Percentiles rank a stretch among this genome's conserved stretches.
Evolutionary conservation across 1,284 basidiomycete species (phyloP).

Genomic region (Golubevia pallescens): DNA sequence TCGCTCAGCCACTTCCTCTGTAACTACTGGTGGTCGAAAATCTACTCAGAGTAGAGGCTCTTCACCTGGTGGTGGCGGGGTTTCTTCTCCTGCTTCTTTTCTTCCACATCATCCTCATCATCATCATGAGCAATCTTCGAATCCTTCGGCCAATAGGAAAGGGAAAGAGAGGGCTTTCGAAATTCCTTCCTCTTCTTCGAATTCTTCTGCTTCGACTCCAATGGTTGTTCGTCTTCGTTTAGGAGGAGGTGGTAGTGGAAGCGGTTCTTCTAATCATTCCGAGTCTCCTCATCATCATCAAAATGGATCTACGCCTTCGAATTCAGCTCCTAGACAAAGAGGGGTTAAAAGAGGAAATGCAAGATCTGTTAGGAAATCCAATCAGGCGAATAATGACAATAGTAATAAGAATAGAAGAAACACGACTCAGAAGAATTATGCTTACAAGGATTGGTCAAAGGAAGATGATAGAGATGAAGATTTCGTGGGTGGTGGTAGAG

Average conservation of each 20-base stretch:
- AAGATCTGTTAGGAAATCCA: not conserved
- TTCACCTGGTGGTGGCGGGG: not conserved
- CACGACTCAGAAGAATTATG: not conserved
- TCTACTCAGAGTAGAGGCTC: not conserved
- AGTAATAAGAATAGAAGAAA: not conserved
- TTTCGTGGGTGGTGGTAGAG: not conserved
- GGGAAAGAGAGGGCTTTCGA: conserved; percentile 1
- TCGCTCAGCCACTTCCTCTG: conserved; percentile 5
- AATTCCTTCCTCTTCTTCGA: not conserved
- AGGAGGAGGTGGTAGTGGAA: not conserved
- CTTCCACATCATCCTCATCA: not conserved
- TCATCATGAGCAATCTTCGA: not conserved
- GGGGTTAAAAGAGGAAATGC: conserved; percentile 1
- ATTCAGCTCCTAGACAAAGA: not conserved
- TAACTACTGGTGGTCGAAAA: not conserved
- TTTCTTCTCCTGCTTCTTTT: not conserved
- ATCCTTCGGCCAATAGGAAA: not conserved
- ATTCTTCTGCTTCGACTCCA: not conserved
- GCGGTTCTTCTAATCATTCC: no score
- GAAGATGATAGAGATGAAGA: not conserved
- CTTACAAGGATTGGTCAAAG: not conserved
- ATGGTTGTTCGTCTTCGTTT: conserved; percentile 3
- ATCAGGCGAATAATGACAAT: not conserved
- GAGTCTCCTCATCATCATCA: not conserved
- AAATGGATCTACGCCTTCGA: not conserved